Conservation (phyloP, 129 eudicot genomes). For the Scalesia atractyloides region DNA sequence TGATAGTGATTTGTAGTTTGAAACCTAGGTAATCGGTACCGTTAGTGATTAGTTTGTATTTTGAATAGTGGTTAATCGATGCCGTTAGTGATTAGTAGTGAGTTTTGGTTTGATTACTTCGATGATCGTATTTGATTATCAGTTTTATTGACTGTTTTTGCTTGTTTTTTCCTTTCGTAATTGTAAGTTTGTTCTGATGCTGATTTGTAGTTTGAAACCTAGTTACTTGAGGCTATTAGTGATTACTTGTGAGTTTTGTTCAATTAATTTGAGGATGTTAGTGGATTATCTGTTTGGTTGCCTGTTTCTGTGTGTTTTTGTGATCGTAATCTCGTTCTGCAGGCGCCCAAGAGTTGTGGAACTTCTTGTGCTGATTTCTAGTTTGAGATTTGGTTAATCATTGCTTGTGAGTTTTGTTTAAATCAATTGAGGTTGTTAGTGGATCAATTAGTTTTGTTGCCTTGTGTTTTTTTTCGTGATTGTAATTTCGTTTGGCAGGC, state of each 20-base stretch:
- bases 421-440: neutral
- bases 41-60: neutral
- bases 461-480: neutral
- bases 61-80: neutral
- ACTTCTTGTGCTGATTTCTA: neutral
- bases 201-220: conserved; percentile 1
- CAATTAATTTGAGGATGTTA: conserved; percentile 1
- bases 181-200: neutral
- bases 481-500: neutral
- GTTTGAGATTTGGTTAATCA: no score
- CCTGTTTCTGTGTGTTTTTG: neutral
- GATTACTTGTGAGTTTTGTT: neutral
- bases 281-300: conserved; percentile 10
- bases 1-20: neutral
- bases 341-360: neutral
- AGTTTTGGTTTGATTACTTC: neutral
- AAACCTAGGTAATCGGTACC: neutral
- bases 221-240: neutral
- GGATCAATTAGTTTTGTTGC: conserved; percentile 8
- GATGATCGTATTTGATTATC: conserved; percentile 5
- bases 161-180: no score
- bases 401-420: no score
- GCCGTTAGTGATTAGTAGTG: neutral
- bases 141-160: neutral
- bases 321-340: no score